phyloP scores from a whole-genome alignment of 106 monocot genomes.

The Hemerocallis citrina region DNA sequence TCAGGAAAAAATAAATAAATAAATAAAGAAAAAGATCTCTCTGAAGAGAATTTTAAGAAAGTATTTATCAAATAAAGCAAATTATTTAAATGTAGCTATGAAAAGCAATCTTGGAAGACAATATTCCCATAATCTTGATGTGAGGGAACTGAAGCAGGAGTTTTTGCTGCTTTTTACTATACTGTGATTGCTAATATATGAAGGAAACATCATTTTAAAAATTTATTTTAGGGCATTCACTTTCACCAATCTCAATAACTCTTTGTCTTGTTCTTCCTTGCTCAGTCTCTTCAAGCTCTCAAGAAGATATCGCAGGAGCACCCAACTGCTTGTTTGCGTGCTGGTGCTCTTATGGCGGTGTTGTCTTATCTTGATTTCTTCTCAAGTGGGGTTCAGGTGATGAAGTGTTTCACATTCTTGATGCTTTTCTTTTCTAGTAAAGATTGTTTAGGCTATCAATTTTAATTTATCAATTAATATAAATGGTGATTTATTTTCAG shows the following conservation, averaged over 20 bases:
- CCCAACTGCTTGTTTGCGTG: constrained; percentile 91
- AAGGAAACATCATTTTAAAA: too few species aligned
- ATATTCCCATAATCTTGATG: too few species aligned
- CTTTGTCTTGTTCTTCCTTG: not conserved
- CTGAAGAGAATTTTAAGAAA: too few species aligned
- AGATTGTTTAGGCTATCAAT: not conserved
- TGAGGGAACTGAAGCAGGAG: too few species aligned
- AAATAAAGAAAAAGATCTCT: too few species aligned
- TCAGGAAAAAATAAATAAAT: too few species aligned
- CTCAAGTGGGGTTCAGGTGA: constrained; percentile 98
- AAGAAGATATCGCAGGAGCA: constrained; percentile 98
- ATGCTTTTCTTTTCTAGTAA: not conserved
- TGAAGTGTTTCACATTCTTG: not conserved
- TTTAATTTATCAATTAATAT: not conserved
- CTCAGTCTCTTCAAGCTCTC: constrained; percentile 94
- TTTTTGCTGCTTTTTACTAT: too few species aligned
- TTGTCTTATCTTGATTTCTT: constrained; percentile 98
- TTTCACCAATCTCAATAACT: not conserved
- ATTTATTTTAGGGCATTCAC: not conserved
- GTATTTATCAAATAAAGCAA: too few species aligned
- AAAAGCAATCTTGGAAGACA: too few species aligned
- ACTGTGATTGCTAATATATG: too few species aligned
- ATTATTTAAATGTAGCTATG: too few species aligned
- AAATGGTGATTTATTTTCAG: constrained; percentile 20
- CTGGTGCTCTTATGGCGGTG: constrained; percentile 99